Evolutionary conservation across 495 filamentous ascomycete genomes (phyloP).

Genomic region (Neurospora africana): DNA sequence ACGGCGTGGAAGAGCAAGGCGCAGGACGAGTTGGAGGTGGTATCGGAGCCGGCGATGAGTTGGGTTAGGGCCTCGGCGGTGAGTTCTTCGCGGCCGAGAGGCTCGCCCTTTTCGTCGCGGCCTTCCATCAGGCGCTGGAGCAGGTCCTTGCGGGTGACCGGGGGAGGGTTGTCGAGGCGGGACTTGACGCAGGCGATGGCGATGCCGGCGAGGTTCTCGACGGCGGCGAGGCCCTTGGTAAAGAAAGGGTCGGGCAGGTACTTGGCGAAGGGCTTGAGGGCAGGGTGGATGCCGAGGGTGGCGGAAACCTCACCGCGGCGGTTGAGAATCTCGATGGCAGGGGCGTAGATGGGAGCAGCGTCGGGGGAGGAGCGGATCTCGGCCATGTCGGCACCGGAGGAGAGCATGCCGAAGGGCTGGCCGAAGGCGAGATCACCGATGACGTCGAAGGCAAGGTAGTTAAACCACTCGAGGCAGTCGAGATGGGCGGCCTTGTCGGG

Average conservation of each 20-base stretch:
- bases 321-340: constrained; percentile 64
- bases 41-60: constrained; percentile 84
- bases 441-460: constrained; percentile 87
- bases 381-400: constrained; percentile 48
- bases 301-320: constrained; percentile 58
- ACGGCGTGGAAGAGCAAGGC: constrained; percentile 71
- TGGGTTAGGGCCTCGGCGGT: constrained; percentile 85
- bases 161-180: constrained; percentile 56
- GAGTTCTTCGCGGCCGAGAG: constrained; percentile 64
- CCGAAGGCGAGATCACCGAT: constrained; percentile 67
- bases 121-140: constrained; percentile 80
- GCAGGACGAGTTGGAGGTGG: constrained; percentile 81
- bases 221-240: constrained; percentile 47
- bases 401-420: constrained; percentile 50
- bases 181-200: constrained; percentile 71
- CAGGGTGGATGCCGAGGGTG: constrained; percentile 49
- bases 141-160: constrained; percentile 58
- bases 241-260: constrained; percentile 63
- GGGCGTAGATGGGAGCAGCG: constrained; percentile 43
- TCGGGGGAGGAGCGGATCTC: constrained; percentile 43
- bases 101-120: constrained; percentile 65
- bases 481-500: constrained; percentile 40
- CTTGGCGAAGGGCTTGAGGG: constrained; percentile 52
- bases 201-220: constrained; percentile 61
- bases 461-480: constrained; percentile 86